These are phyloP conservation scores for Metrosideros polymorpha DNA, from an alignment of 441 rosid genomes.

Conservation along the genomic window DNA sequence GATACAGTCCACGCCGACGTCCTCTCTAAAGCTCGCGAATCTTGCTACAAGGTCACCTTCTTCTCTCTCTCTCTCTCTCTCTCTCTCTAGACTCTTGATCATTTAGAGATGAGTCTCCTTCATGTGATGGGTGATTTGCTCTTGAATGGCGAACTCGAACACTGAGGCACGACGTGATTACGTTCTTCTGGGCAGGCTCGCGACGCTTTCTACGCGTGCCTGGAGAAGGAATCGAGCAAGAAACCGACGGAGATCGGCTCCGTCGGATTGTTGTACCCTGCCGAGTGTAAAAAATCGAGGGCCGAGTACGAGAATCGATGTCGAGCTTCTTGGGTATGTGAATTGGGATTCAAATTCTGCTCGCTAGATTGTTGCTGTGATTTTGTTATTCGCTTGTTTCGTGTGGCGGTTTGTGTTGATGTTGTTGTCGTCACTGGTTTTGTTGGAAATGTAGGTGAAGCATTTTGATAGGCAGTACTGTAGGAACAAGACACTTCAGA, in stretches of 20 bases:
- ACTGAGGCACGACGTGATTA: not conserved
- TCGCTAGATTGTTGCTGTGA: not conserved
- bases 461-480: slow-evolving; percentile 12
- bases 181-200: slow-evolving; percentile 32
- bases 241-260: slow-evolving; percentile 63
- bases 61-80: not conserved
- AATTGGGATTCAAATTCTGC: not conserved
- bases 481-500: slow-evolving; percentile 9
- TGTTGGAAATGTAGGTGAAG: slow-evolving; percentile 2
- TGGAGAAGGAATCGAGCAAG: slow-evolving; percentile 57
- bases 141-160: not conserved
- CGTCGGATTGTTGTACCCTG: slow-evolving; percentile 67
- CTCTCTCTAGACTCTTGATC: not conserved
- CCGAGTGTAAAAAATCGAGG: slow-evolving; percentile 45
- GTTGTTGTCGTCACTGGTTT: not conserved
- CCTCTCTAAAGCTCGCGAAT: slow-evolving; percentile 1
- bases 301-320: slow-evolving; percentile 43
- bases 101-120: not conserved
- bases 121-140: not conserved
- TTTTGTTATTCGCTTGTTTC: not conserved
- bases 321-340: slow-evolving; percentile 63
- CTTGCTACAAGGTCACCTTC: slow-evolving; percentile 1
- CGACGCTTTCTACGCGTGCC: slow-evolving; percentile 58
- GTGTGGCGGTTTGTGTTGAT: not conserved
- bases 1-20: slow-evolving; percentile 6